Conservation (phyloP, 768 basidiomycete genomes). For the Coprinopsis cinerea region DNA sequence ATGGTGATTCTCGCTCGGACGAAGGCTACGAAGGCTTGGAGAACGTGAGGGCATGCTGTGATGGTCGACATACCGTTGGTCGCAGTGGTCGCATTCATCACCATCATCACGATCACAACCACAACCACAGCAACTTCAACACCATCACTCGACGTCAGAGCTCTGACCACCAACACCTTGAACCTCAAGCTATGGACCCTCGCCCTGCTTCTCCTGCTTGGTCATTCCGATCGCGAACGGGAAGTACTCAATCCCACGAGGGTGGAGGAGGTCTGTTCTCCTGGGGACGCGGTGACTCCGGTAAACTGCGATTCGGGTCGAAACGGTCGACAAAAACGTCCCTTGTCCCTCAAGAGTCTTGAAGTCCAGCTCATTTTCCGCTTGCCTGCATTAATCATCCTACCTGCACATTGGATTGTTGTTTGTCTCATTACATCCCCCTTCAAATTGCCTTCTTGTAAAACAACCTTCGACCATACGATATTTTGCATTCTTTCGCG, state of each 20-base stretch:
- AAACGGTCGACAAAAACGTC: constrained; percentile 48
- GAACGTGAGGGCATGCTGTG: constrained; percentile 91
- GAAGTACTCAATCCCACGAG: constrained; percentile 70
- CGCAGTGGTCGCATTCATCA: constrained; percentile 51
- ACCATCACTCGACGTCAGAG: constrained; percentile 32
- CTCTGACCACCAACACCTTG: constrained; percentile 40
- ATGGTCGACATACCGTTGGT: constrained; percentile 82
- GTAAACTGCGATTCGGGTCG: constrained; percentile 72
- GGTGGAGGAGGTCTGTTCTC: constrained; percentile 52
- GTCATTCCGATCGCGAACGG: constrained; percentile 78
- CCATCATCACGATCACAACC: constrained; percentile 25
- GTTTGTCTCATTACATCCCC: not conserved
- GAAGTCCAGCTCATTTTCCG: not conserved
- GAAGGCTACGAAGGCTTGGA: constrained; percentile 89
- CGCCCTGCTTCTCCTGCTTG: constrained; percentile 78
- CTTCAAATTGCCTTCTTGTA: not conserved
- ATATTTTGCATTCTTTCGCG: not conserved
- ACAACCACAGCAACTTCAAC: constrained; percentile 14
- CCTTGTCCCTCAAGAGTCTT: constrained; percentile 20
- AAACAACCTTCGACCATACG: not conserved
- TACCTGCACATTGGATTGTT: constrained; percentile 1
- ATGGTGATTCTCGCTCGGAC: constrained; percentile 66
- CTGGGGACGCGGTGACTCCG: constrained; percentile 56
- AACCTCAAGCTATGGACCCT: constrained; percentile 40
- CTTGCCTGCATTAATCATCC: not conserved